Evolutionary conservation across 169 alveolate genomes (phyloP).

Genomic region (Eimeria brunetti): DNA sequence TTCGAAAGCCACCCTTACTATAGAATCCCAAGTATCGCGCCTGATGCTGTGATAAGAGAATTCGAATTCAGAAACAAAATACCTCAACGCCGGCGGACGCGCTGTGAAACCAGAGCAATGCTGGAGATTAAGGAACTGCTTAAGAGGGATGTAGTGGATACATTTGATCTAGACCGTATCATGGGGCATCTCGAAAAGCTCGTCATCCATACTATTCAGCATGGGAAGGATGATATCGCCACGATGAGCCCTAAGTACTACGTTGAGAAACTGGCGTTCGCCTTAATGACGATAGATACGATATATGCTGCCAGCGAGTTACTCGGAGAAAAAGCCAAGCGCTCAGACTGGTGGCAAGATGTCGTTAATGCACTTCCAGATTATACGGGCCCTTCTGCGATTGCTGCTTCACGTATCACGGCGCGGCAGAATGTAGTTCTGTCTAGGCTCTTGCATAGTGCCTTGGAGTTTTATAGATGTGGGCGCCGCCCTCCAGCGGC

Average conservation of each 20-base stretch:
- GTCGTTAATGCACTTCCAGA: neutral
- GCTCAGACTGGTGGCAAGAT: conserved; percentile 1
- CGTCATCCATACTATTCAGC: neutral
- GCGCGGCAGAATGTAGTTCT: neutral
- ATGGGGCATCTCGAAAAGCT: neutral
- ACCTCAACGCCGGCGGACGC: neutral
- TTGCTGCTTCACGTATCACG: neutral
- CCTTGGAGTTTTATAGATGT: neutral
- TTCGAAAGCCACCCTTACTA: neutral
- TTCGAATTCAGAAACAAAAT: neutral
- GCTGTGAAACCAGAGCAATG: neutral
- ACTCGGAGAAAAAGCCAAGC: neutral
- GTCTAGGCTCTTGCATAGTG: neutral
- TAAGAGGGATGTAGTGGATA: neutral
- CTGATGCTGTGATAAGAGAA: neutral
- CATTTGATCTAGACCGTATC: neutral
- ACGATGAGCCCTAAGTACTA: neutral
- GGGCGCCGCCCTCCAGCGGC: neutral
- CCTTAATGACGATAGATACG: neutral
- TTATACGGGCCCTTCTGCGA: neutral
- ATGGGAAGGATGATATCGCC: neutral
- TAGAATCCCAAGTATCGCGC: neutral
- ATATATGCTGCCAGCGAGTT: conserved; percentile 17
- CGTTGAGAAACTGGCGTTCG: neutral
- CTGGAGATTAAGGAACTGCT: neutral